These are phyloP conservation scores for Pelargonium exstipulatum DNA, from an alignment of 441 rosid species.

Conservation along the genomic window DNA sequence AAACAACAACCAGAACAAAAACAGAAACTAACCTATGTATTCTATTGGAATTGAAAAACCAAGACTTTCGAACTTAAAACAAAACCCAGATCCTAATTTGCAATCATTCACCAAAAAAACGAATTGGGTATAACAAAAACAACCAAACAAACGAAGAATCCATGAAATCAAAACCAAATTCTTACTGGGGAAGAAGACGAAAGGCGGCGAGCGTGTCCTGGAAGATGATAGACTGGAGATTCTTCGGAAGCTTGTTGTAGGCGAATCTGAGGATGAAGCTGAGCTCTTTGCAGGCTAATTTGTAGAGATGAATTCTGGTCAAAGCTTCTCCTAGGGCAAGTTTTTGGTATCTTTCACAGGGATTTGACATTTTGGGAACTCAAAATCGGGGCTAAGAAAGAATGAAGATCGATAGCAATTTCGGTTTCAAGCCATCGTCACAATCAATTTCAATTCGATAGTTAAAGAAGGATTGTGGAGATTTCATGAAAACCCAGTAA, in stretches of 20 bases:
- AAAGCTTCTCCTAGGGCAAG: constrained; percentile 44
- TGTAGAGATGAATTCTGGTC: constrained; percentile 43
- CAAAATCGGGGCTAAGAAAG: background rate
- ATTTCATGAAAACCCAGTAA: background rate
- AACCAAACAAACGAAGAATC: background rate
- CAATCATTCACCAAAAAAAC: background rate
- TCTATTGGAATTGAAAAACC: background rate
- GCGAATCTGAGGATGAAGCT: constrained; percentile 47
- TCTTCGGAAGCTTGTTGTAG: constrained; percentile 52
- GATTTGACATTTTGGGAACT: constrained; percentile 32
- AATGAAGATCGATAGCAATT: background rate
- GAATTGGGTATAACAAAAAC: background rate
- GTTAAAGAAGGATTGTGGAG: background rate
- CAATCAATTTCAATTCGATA: background rate
- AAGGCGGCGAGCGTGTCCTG: constrained; percentile 62
- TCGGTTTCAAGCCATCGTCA: background rate
- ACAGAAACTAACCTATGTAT: background rate
- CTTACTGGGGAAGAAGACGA: constrained; percentile 69
- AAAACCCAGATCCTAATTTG: background rate
- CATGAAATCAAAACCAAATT: background rate
- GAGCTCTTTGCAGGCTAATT: constrained; percentile 63
- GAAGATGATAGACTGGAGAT: constrained; percentile 54
- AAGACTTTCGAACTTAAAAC: background rate
- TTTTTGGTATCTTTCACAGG: constrained; percentile 46
- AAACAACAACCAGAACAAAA: background rate